Evolutionary conservation across 495 filamentous ascomycete genomes (phyloP).

Genomic region (Jackrogersella multiformis): DNA sequence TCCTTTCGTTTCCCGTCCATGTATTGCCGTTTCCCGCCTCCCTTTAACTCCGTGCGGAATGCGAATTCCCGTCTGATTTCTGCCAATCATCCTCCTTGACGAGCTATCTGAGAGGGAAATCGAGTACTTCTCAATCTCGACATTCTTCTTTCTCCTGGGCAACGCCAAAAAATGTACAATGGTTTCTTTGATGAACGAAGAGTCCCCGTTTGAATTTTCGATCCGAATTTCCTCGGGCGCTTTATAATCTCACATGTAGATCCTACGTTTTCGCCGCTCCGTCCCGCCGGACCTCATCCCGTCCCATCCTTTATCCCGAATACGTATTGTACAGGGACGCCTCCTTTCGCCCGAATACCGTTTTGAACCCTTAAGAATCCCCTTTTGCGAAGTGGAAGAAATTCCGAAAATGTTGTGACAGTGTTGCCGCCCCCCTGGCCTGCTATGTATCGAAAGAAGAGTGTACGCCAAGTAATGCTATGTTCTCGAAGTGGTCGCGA

Average conservation of each 20-base stretch:
- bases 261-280: conserved; percentile 6
- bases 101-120: not conserved
- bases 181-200: conserved; percentile 30
- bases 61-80: conserved; percentile 32
- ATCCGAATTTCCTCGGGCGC: not conserved
- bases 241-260: conserved; percentile 27
- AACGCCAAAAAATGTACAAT: conserved; percentile 36
- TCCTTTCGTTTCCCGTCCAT: not conserved
- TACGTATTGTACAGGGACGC: conserved; percentile 50
- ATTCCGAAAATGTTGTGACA: conserved; percentile 18
- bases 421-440: conserved; percentile 26
- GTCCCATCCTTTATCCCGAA: conserved; percentile 35
- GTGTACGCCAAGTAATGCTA: conserved; percentile 48
- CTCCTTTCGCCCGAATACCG: conserved; percentile 29
- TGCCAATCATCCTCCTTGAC: not conserved
- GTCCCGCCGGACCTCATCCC: not conserved
- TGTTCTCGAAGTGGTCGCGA: conserved; percentile 42
- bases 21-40: not conserved
- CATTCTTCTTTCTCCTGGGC: conserved; percentile 10
- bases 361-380: conserved; percentile 20
- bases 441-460: conserved; percentile 38
- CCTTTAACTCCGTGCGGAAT: conserved; percentile 32
- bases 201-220: not conserved
- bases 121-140: not conserved
- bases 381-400: conserved; percentile 3